phyloP scores from a whole-genome alignment of 148 eudicot genomes.

The Selenicereus undatus region DNA sequence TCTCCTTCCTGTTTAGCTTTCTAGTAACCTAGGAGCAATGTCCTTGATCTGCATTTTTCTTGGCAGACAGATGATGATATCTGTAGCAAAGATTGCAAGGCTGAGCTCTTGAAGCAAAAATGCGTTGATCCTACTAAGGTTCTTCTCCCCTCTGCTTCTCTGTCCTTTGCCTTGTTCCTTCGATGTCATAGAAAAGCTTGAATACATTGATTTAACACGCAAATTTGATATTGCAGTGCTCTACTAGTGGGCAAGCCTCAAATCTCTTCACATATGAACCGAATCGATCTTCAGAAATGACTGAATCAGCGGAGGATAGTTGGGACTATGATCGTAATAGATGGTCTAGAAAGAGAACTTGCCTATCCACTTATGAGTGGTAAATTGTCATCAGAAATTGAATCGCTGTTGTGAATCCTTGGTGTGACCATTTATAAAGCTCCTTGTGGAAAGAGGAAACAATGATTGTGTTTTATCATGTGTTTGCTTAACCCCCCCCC shows the following conservation, averaged over 20 bases:
- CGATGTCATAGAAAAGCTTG: slow-evolving; percentile 2
- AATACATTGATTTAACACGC: slow-evolving; percentile 9
- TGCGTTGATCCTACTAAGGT: slow-evolving; percentile 39
- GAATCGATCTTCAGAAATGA: slow-evolving; percentile 23
- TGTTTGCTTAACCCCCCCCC: not conserved
- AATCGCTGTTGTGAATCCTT: not conserved
- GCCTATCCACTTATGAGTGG: slow-evolving; percentile 77
- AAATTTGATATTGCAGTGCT: slow-evolving; percentile 33
- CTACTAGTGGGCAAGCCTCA: slow-evolving; percentile 18
- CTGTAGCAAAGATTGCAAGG: slow-evolving; percentile 87
- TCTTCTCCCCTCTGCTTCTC: not conserved
- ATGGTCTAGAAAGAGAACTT: slow-evolving; percentile 65
- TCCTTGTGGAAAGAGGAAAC: not conserved
- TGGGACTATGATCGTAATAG: slow-evolving; percentile 67
- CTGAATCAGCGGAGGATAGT: slow-evolving; percentile 47
- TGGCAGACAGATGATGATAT: slow-evolving; percentile 77
- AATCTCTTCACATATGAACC: slow-evolving; percentile 24
- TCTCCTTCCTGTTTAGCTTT: slow-evolving; percentile 1
- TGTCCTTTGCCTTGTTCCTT: slow-evolving; percentile 16
- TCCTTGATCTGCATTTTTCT: slow-evolving; percentile 14
- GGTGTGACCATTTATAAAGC: not conserved
- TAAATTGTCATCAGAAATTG: slow-evolving; percentile 15
- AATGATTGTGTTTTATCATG: not conserved
- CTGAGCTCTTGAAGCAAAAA: slow-evolving; percentile 53
- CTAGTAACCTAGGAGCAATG: not conserved